phyloP scores from a whole-genome alignment of 176 grass and related monocot species.

The Triticum monococcum region DNA sequence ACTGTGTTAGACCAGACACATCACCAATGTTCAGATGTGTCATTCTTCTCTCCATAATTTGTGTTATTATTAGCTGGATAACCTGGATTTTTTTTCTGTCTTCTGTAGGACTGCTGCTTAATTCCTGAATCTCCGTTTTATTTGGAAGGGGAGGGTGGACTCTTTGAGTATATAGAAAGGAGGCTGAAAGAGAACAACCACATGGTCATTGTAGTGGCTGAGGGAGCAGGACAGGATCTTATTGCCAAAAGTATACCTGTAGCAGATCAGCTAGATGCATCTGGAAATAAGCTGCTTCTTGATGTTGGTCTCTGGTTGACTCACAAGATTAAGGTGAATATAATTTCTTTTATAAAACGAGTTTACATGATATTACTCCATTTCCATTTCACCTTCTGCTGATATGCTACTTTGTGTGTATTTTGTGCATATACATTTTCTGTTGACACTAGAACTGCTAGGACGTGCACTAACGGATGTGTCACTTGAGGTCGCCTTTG shows the following conservation, averaged over 20 bases:
- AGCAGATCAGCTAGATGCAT: constrained; percentile 71
- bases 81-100: not conserved
- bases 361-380: not conserved
- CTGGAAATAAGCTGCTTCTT: constrained; percentile 93
- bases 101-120: constrained; percentile 88
- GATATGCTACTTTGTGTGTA: not conserved
- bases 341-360: not conserved
- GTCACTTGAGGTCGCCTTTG: constrained; percentile 2
- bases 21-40: not conserved
- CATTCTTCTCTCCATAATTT: not conserved
- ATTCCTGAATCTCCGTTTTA: constrained; percentile 96
- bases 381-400: too few relatives aligned
- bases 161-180: constrained; percentile 83
- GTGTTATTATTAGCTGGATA: constrained; percentile 10
- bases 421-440: not conserved
- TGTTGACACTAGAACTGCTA: not conserved
- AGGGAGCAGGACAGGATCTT: constrained; percentile 91
- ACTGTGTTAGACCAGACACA: constrained; percentile 12
- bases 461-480: not conserved
- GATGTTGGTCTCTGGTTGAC: constrained; percentile 98
- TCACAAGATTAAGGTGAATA: constrained; percentile 85
- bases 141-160: constrained; percentile 85
- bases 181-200: constrained; percentile 91
- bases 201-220: constrained; percentile 94
- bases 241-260: constrained; percentile 75